phyloP scores from a whole-genome alignment of 768 basidiomycete genomes.

The Asterophora lycoperdoides region DNA sequence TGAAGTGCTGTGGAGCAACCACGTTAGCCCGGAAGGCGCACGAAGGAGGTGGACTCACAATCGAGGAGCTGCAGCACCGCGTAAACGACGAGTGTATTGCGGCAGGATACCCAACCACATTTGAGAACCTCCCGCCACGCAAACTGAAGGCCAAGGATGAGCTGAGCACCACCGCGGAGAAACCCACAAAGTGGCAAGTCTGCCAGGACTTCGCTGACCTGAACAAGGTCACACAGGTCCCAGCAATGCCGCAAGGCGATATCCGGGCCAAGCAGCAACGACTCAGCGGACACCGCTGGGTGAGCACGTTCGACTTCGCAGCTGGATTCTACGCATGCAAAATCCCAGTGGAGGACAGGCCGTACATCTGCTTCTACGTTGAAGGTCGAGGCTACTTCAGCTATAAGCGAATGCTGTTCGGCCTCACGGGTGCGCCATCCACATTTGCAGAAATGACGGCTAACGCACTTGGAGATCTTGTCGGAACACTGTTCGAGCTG shows the following conservation, averaged over 20 bases:
- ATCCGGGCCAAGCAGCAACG: conserved; percentile 33
- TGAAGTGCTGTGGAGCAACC: conserved; percentile 32
- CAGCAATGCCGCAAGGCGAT: conserved; percentile 32
- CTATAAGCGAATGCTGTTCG: conserved; percentile 13
- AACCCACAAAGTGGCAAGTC: conserved; percentile 22
- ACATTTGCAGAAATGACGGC: conserved; percentile 29
- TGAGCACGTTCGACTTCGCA: conserved; percentile 33
- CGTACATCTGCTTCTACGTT: conserved; percentile 31
- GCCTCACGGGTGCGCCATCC: conserved; percentile 35
- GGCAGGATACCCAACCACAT: conserved; percentile 17
- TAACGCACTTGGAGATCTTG: conserved; percentile 18
- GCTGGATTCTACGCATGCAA: conserved; percentile 30
- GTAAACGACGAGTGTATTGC: conserved; percentile 32
- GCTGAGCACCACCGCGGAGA: conserved; percentile 22
- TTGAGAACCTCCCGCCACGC: conserved; percentile 19
- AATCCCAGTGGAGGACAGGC: conserved; percentile 12
- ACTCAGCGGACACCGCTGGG: conserved; percentile 32
- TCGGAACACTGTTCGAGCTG: conserved; percentile 25
- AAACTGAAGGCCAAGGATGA: no score
- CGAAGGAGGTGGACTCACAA: conserved; percentile 22
- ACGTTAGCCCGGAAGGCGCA: conserved; percentile 36
- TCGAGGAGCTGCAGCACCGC: conserved; percentile 29
- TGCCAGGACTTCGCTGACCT: conserved; percentile 4
- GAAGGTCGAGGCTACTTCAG: conserved; percentile 30
- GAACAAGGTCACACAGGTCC: conserved; percentile 17